Evolutionary conservation across 148 eudicot species (phyloP).

Genomic region (Cornus kousa): DNA sequence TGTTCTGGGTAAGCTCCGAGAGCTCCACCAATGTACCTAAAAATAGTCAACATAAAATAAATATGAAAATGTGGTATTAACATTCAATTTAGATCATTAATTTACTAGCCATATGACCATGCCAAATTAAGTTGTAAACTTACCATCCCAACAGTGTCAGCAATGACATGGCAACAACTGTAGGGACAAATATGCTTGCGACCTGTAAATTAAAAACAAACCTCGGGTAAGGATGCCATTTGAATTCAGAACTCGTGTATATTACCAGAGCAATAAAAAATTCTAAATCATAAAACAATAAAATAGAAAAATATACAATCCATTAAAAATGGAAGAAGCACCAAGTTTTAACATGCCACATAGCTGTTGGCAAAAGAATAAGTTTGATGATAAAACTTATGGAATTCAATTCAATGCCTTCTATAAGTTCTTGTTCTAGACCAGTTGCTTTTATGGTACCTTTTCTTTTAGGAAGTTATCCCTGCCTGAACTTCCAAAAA

Average conservation of each 20-base stretch:
- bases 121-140: conserved; percentile 19
- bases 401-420: neutral
- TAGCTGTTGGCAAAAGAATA: no score
- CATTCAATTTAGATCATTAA: neutral
- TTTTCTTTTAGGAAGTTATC: neutral
- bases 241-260: neutral
- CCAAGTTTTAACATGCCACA: neutral
- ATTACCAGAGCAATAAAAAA: neutral
- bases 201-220: conserved; percentile 45
- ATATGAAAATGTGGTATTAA: neutral
- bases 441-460: neutral
- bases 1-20: conserved; percentile 63
- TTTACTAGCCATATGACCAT: conserved; percentile 1
- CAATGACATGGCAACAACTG: conserved; percentile 68
- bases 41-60: conserved; percentile 10
- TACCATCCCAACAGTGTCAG: conserved; percentile 86
- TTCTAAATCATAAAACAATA: conserved; percentile 1
- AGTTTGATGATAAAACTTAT: no score
- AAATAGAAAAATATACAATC: conserved; percentile 1
- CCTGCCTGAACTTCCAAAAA: no score
- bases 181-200: conserved; percentile 95
- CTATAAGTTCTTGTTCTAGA: neutral
- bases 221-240: conserved; percentile 10
- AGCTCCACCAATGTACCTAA: conserved; percentile 77
- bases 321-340: neutral